Conservation (phyloP, 768 basidiomycete genomes). For the Macrolepiota fuliginosa region DNA sequence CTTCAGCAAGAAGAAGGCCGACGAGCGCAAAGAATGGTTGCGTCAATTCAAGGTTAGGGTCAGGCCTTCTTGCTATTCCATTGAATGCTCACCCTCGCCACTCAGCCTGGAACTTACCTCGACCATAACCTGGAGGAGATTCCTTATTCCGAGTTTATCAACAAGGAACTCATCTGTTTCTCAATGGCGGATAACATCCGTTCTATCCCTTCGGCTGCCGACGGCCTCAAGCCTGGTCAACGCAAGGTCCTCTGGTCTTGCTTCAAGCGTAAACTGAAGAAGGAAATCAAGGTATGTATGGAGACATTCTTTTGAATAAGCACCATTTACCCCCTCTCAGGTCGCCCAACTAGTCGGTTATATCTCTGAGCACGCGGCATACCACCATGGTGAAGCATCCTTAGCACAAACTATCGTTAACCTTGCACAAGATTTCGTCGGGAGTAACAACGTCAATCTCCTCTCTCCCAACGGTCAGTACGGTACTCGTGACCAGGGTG, state of each 20-base stretch:
- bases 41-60: constrained; percentile 72
- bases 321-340: constrained; percentile 29
- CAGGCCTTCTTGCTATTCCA: background rate
- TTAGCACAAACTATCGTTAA: constrained; percentile 89
- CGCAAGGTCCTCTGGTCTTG: constrained; percentile 95
- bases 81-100: constrained; percentile 1
- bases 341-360: constrained; percentile 96
- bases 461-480: constrained; percentile 90
- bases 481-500: constrained; percentile 90
- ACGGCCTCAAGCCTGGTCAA: constrained; percentile 97
- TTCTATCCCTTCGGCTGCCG: constrained; percentile 91
- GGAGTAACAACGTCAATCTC: constrained; percentile 92
- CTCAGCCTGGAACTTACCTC: constrained; percentile 88
- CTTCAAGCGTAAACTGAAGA: constrained; percentile 92
- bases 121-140: constrained; percentile 88
- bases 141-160: constrained; percentile 92
- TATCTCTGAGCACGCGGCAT: constrained; percentile 89
- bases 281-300: constrained; percentile 75
- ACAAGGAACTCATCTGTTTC: constrained; percentile 95
- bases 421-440: constrained; percentile 91
- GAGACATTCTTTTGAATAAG: background rate
- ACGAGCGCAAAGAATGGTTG: constrained; percentile 98
- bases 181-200: constrained; percentile 99
- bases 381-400: constrained; percentile 94
- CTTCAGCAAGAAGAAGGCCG: constrained; percentile 99